Evolutionary conservation across 2,329 filamentous ascomycete species (phyloP).

Genomic region (Beauveria caledonica): DNA sequence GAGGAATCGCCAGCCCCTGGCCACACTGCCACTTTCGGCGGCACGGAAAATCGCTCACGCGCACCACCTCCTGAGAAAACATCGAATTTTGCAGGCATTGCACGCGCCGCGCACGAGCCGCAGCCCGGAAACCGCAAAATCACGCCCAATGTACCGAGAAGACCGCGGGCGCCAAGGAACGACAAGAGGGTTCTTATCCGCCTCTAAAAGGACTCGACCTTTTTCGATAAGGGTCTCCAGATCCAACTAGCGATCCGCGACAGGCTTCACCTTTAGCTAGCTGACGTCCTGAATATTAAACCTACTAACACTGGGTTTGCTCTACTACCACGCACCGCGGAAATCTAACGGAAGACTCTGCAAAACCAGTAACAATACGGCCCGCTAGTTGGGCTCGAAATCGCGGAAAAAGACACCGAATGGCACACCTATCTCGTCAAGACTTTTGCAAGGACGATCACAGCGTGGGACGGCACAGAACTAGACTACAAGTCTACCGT

Average conservation of each 20-base stretch:
- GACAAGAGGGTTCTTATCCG: not conserved
- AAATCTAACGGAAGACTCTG: not conserved
- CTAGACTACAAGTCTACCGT: not conserved
- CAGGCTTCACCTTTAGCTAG: not conserved
- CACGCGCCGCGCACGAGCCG: not conserved
- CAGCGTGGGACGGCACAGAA: not conserved
- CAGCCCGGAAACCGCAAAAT: not conserved
- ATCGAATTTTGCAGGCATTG: not conserved
- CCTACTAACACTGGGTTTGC: not conserved
- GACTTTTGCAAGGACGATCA: not conserved
- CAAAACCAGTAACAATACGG: not conserved
- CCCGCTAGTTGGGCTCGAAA: not conserved
- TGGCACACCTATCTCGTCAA: slow-evolving; percentile 1
- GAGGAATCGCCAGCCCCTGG: not conserved
- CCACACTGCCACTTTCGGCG: not conserved
- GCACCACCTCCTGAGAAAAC: not conserved
- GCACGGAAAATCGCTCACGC: not conserved
- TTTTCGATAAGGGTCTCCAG: not conserved
- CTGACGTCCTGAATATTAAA: not conserved
- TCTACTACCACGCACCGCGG: not conserved
- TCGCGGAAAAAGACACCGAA: not conserved
- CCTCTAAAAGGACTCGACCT: not conserved
- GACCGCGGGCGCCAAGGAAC: not conserved
- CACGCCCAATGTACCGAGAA: not conserved
- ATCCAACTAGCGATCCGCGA: not conserved